Percentiles rank a stretch among this genome's conserved stretches.
These are phyloP conservation scores for Wallemia ichthyophaga DNA, from an alignment of 1,284 basidiomycete genomes.

Conservation along the genomic window DNA sequence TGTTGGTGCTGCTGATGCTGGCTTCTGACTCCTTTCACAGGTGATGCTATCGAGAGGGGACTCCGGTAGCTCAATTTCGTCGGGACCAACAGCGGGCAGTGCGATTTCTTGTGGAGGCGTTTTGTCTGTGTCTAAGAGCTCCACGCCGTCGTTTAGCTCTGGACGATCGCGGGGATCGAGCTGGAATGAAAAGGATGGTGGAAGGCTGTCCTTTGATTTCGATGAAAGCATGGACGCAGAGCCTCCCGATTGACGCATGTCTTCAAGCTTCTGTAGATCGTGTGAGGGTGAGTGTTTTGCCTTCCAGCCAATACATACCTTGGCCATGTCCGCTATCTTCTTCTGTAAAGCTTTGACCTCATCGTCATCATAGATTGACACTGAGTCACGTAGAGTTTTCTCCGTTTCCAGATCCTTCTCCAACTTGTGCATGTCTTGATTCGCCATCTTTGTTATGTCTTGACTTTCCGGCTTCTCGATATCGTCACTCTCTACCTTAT, in stretches of 20 bases:
- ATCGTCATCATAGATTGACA: not conserved
- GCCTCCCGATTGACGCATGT: not conserved
- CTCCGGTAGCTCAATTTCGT: not conserved
- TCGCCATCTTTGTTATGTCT: no score
- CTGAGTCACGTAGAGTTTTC: not conserved
- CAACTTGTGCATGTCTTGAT: no score
- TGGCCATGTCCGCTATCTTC: not conserved
- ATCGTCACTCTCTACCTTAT: no score
- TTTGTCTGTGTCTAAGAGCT: not conserved
- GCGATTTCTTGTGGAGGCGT: not conserved
- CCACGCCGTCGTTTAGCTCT: not conserved
- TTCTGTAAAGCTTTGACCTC: not conserved
- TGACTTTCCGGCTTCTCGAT: no score
- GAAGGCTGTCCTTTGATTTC: not conserved
- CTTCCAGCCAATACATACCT: not conserved
- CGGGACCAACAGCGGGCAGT: not conserved
- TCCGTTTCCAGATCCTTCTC: not conserved
- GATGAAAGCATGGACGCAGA: not conserved
- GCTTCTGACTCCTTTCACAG: not conserved
- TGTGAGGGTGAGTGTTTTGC: not conserved
- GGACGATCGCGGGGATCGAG: not conserved
- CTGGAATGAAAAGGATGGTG: not conserved
- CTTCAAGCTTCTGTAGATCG: not conserved
- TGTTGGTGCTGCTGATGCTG: not conserved
- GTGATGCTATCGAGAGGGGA: not conserved